These are phyloP conservation scores for Haplosporangium sp. DNA, from an alignment of 371 early-diverging fungal genomes.

Conservation along the genomic window DNA sequence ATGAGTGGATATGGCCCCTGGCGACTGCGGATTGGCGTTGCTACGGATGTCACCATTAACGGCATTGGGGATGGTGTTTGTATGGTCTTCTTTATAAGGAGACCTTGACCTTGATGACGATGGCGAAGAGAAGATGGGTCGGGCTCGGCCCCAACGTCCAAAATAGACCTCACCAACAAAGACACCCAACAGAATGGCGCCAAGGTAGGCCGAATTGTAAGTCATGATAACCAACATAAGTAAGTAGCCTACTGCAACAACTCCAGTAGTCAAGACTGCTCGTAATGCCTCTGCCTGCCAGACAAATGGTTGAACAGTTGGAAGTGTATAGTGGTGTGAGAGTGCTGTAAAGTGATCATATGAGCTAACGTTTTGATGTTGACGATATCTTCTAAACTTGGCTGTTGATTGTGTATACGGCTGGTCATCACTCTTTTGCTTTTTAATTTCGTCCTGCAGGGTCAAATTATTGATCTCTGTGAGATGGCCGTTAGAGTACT, in stretches of 20 bases:
- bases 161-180: constrained; percentile 77
- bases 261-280: constrained; percentile 61
- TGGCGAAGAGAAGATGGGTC: constrained; percentile 31
- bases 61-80: not conserved
- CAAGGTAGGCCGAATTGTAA: constrained; percentile 79
- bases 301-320: constrained; percentile 62
- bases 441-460: not conserved
- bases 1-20: not conserved
- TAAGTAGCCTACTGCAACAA: constrained; percentile 68
- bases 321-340: constrained; percentile 25
- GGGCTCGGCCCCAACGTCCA: constrained; percentile 60
- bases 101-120: not conserved
- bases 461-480: not conserved
- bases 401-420: not conserved
- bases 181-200: constrained; percentile 72
- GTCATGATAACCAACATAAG: constrained; percentile 90
- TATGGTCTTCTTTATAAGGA: not conserved
- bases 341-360: not conserved
- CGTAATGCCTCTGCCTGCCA: constrained; percentile 67
- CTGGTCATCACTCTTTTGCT: not conserved
- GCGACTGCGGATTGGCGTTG: not conserved
- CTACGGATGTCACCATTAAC: not conserved
- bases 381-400: constrained; percentile 6
- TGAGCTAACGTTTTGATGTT: not conserved
- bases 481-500: not conserved